phyloP scores from a whole-genome alignment of 768 basidiomycete genomes.

The Clitopilus passeckerianus region DNA sequence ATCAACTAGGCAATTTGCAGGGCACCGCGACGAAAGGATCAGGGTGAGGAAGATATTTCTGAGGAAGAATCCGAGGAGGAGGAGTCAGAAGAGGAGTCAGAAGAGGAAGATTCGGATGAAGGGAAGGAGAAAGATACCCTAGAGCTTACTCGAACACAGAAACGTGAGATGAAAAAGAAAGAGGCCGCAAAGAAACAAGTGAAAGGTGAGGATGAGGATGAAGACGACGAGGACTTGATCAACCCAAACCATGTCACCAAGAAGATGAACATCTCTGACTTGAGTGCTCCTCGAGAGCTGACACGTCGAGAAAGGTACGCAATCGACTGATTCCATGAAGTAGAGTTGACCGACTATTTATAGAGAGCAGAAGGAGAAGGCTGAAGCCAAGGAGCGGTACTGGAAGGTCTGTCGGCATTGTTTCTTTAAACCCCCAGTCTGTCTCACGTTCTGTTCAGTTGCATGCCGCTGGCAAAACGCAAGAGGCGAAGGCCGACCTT shows the following conservation, averaged over 20 bases:
- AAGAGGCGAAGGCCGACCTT: slow-evolving; percentile 85
- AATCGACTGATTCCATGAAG: neutral
- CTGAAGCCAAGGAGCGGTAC: slow-evolving; percentile 83
- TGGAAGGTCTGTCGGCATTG: slow-evolving; percentile 57
- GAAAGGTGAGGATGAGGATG: slow-evolving; percentile 33
- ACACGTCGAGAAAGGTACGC: slow-evolving; percentile 61
- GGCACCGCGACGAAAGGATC: slow-evolving; percentile 26
- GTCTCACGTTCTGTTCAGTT: slow-evolving; percentile 34
- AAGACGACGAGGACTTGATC: slow-evolving; percentile 64
- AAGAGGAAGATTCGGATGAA: slow-evolving; percentile 40
- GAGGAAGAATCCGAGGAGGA: slow-evolving; percentile 41
- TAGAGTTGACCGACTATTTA: neutral
- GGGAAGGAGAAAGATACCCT: slow-evolving; percentile 35
- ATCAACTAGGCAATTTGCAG: slow-evolving; percentile 9
- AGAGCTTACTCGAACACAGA: slow-evolving; percentile 67
- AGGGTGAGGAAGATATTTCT: slow-evolving; percentile 36
- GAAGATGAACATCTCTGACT: slow-evolving; percentile 72
- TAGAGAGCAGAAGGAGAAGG: slow-evolving; percentile 90
- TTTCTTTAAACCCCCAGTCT: neutral
- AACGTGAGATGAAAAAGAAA: slow-evolving; percentile 82
- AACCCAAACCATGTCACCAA: slow-evolving; percentile 77
- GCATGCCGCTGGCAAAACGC: slow-evolving; percentile 80
- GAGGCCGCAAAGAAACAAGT: slow-evolving; percentile 48
- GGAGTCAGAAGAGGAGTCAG: slow-evolving; percentile 38
- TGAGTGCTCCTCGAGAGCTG: slow-evolving; percentile 58